A percentile compares a stretch with the other conserved stretches of the same genome.
These are phyloP conservation scores for Cutaneotrichosporon sp. DNA, from an alignment of 1,284 basidiomycete species.

Conservation along the genomic window DNA sequence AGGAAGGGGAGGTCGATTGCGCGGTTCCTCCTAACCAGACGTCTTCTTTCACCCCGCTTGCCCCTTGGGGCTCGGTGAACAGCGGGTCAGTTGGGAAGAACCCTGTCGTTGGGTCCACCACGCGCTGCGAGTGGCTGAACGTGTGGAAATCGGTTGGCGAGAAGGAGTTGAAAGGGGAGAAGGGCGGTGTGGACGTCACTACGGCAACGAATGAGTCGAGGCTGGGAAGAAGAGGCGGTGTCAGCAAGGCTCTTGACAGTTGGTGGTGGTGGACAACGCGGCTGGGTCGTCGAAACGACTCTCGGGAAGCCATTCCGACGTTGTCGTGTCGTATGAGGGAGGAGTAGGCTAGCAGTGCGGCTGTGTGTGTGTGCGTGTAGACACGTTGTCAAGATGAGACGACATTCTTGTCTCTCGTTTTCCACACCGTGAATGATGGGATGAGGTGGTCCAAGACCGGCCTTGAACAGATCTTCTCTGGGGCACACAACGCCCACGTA, in stretches of 20 bases:
- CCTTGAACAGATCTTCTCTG: not conserved
- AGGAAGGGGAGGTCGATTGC: conserved; percentile 39
- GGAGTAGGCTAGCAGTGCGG: not conserved
- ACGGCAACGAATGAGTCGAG: conserved; percentile 29
- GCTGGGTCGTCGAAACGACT: not conserved
- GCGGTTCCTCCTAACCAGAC: conserved; percentile 32
- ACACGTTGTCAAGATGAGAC: not conserved
- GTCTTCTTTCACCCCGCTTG: conserved; percentile 34
- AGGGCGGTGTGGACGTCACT: conserved; percentile 38
- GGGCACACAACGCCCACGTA: not conserved
- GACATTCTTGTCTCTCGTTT: not conserved
- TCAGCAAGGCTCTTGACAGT: conserved; percentile 14
- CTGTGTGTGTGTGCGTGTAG: not conserved
- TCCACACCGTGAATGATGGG: not conserved
- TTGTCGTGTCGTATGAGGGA: not conserved
- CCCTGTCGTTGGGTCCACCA: conserved; percentile 13
- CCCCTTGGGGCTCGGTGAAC: conserved; percentile 19
- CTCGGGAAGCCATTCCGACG: not conserved
- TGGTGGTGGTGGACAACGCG: not conserved
- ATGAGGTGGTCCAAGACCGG: not conserved
- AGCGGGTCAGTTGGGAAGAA: conserved; percentile 21
- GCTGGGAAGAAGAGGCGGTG: conserved; percentile 21
- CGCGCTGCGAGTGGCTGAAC: conserved; percentile 7
- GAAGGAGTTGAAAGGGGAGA: conserved; percentile 8
- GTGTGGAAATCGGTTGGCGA: conserved; percentile 7